These are phyloP conservation scores for Castanea sativa DNA, from an alignment of 306 rosid genomes.

Conservation along the genomic window DNA sequence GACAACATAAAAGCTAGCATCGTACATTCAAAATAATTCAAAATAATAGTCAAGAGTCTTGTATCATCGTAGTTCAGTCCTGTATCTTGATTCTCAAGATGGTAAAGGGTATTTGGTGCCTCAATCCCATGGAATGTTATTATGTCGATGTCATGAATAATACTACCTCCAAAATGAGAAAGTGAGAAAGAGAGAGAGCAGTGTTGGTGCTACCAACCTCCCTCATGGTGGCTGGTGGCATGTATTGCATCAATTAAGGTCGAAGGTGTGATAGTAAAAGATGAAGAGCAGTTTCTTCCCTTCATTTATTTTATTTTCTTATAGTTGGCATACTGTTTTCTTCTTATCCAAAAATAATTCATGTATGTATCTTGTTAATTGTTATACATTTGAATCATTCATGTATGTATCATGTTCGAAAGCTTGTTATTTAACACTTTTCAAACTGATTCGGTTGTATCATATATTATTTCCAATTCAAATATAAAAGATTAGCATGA, in stretches of 20 bases:
- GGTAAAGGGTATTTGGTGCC: neutral
- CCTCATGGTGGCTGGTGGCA: no score
- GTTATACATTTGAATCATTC: neutral
- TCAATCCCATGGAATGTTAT: neutral
- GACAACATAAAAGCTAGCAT: slow-evolving; percentile 2
- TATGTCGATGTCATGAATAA: neutral
- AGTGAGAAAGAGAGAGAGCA: neutral
- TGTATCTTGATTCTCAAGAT: neutral
- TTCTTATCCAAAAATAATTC: neutral
- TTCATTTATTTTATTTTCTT: neutral
- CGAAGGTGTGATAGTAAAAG: no score
- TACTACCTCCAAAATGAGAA: neutral
- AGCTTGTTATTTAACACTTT: no score
- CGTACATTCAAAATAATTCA: neutral
- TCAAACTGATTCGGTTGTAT: no score
- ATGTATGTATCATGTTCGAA: no score
- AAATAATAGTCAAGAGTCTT: neutral
- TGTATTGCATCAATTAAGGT: no score
- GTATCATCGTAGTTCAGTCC: neutral
- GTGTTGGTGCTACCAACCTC: no score
- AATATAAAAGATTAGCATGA: no score
- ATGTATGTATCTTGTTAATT: neutral
- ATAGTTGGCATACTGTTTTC: neutral
- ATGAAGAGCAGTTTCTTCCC: neutral
- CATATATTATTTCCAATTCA: no score